Conservation (phyloP, 371 early-diverging fungal genomes). For the Parasitella parasitica region DNA sequence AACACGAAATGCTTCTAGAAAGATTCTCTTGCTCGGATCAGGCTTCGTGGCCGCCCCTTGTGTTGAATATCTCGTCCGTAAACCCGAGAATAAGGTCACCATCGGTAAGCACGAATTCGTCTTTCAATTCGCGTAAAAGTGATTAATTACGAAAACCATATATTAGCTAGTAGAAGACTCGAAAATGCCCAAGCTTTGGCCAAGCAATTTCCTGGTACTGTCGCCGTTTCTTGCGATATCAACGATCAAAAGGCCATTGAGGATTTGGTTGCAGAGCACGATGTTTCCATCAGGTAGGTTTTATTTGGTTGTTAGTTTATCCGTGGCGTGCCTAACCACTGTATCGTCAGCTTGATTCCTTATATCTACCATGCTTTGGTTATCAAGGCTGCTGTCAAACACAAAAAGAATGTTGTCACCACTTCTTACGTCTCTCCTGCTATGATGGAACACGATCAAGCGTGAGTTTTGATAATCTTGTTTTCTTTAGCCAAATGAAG, state of each 20-base stretch:
- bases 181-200: constrained; percentile 77
- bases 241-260: constrained; percentile 78
- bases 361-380: constrained; percentile 86
- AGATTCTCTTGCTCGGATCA: constrained; percentile 93
- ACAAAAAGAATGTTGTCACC: constrained; percentile 86
- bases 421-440: constrained; percentile 90
- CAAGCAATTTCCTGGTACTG: constrained; percentile 54
- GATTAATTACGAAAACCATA: not conserved
- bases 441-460: constrained; percentile 80
- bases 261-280: constrained; percentile 84
- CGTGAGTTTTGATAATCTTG: constrained; percentile 44
- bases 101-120: constrained; percentile 46
- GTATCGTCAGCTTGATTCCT: constrained; percentile 72
- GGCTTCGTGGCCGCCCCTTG: constrained; percentile 97
- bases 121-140: not conserved
- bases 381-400: constrained; percentile 79
- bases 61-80: constrained; percentile 90
- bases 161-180: constrained; percentile 76
- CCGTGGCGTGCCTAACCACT: not conserved
- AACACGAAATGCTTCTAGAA: constrained; percentile 39
- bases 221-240: constrained; percentile 83
- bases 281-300: constrained; percentile 68
- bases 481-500: not conserved
- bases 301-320: not conserved
- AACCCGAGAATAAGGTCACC: constrained; percentile 81